Evolutionary conservation across 192 early-diverging fungal genomes (phyloP).

Genomic region (Chytriomyces hyalinus): DNA sequence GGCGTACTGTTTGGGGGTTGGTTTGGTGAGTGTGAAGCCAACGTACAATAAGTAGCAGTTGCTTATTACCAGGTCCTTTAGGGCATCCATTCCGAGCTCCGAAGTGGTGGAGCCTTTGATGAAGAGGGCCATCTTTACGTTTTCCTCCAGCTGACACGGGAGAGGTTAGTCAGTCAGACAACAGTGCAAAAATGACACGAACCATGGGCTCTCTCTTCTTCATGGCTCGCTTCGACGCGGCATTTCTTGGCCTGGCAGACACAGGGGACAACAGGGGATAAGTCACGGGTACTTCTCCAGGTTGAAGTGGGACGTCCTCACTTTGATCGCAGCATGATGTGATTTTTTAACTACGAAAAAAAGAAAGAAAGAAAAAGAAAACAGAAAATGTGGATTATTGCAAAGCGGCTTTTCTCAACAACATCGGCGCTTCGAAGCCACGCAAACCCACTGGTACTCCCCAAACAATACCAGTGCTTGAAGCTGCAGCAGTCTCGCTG

Average conservation of each 20-base stretch:
- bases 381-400: neutral
- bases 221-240: slow-evolving; percentile 82
- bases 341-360: neutral
- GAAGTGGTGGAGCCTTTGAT: slow-evolving; percentile 86
- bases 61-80: slow-evolving; percentile 79
- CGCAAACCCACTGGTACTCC: slow-evolving; percentile 4
- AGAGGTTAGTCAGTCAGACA: neutral
- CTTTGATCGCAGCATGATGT: slow-evolving; percentile 24
- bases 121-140: slow-evolving; percentile 88
- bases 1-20: slow-evolving; percentile 60
- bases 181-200: neutral
- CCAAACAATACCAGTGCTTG: neutral
- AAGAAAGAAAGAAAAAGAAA: slow-evolving; percentile 17
- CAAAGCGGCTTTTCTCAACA: neutral
- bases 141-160: slow-evolving; percentile 77
- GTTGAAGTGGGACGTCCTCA: slow-evolving; percentile 1
- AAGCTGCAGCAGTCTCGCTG: neutral
- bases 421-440: neutral
- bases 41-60: neutral
- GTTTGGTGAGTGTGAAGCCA: neutral
- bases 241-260: slow-evolving; percentile 71
- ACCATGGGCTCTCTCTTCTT: slow-evolving; percentile 79
- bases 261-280: neutral
- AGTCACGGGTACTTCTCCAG: neutral
- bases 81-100: slow-evolving; percentile 79